Percentiles rank a stretch among this genome's conserved stretches.
These are phyloP conservation scores for Komagataella mondaviorum DNA, from an alignment of 805 yeast genomes.

Conservation along the genomic window DNA sequence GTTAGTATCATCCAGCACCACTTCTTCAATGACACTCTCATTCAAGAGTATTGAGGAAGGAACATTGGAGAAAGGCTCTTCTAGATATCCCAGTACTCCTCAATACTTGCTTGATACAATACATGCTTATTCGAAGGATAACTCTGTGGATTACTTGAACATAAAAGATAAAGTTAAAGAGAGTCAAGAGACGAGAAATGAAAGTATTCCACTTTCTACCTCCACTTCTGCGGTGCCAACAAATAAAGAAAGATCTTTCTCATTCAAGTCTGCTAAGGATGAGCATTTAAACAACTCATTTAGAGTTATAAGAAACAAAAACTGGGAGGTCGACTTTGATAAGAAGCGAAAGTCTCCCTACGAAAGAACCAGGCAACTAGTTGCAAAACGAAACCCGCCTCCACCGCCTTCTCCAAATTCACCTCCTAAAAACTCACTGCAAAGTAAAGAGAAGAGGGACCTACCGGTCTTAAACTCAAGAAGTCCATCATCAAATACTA, in stretches of 20 bases:
- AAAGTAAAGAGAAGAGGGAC: conserved; percentile 10
- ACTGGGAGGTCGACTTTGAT: conserved; percentile 70
- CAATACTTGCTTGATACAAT: conserved; percentile 39
- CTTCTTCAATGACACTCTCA: conserved; percentile 43
- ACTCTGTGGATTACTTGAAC: conserved; percentile 35
- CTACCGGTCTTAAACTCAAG: conserved; percentile 4
- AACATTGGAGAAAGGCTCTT: conserved; percentile 7
- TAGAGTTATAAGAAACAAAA: conserved; percentile 52
- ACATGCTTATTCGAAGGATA: conserved; percentile 14
- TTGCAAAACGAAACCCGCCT: conserved; percentile 63
- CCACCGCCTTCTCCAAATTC: conserved; percentile 37
- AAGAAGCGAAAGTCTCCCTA: conserved; percentile 68
- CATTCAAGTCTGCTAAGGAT: background rate
- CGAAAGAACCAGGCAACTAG: conserved; percentile 35
- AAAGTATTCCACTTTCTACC: background rate
- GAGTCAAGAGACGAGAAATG: background rate
- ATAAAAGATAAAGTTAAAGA: conserved; percentile 29
- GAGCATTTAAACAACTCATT: conserved; percentile 27
- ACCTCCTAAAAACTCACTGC: background rate
- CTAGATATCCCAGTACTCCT: conserved; percentile 50
- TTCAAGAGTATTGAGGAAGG: conserved; percentile 30
- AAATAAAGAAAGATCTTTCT: background rate
- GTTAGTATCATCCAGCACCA: conserved; percentile 19
- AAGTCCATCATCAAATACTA: background rate
- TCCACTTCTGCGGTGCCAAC: background rate